Conservation (phyloP, 805 yeast species). For the Saccharomycopsis schoenii region DNA sequence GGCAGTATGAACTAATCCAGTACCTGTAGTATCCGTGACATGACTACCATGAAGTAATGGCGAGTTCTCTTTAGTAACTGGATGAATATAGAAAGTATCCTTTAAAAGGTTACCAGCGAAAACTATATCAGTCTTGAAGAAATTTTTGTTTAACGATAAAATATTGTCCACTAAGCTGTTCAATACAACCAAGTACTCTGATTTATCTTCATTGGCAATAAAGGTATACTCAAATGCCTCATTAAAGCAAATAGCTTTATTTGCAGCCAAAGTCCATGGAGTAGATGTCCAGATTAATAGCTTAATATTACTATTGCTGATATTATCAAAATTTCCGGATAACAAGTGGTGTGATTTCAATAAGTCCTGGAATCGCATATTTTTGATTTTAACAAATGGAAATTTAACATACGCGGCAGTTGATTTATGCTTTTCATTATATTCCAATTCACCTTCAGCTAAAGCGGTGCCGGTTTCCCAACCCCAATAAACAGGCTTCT, state of each 20-base stretch:
- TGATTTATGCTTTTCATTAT: conserved; percentile 61
- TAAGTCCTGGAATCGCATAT: background rate
- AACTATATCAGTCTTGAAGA: conserved; percentile 19
- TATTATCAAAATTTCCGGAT: background rate
- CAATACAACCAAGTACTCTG: conserved; percentile 50
- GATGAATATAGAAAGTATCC: conserved; percentile 43
- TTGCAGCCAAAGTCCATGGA: conserved; percentile 94
- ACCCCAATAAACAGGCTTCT: conserved; percentile 97
- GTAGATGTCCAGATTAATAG: conserved; percentile 93
- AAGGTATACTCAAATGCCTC: conserved; percentile 48
- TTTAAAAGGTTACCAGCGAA: conserved; percentile 36
- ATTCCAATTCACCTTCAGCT: conserved; percentile 94
- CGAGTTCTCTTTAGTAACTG: conserved; percentile 27
- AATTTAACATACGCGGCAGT: conserved; percentile 61
- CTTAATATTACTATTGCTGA: conserved; percentile 17
- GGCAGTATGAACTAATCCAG: conserved; percentile 94
- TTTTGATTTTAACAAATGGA: conserved; percentile 29
- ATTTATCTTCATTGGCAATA: conserved; percentile 24
- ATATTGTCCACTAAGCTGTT: conserved; percentile 35
- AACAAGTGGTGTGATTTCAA: background rate
- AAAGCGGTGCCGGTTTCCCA: conserved; percentile 87
- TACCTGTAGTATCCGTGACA: conserved; percentile 74
- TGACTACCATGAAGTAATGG: conserved; percentile 75
- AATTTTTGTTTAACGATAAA: conserved; percentile 15
- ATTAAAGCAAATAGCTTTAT: conserved; percentile 72